Conservation (phyloP, 495 filamentous ascomycete species). For the Aspergillus indologenus region DNA sequence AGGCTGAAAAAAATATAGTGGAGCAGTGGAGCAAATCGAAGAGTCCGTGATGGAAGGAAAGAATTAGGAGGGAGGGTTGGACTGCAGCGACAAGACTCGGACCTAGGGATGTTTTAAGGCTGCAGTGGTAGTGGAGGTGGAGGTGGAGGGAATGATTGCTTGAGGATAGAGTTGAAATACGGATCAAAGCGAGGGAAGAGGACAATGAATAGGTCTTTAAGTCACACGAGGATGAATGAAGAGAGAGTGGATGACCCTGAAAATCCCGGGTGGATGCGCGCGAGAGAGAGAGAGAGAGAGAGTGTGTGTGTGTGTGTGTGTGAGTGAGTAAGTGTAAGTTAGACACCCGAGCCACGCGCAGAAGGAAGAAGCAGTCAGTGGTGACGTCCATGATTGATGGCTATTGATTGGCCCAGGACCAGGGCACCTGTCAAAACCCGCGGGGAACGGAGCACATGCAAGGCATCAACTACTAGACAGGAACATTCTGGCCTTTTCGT, state of each 20-base stretch:
- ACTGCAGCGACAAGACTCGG: not conserved
- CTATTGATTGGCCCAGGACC: constrained; percentile 9
- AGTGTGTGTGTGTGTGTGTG: no score
- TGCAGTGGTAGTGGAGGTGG: no score
- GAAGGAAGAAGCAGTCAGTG: constrained; percentile 7
- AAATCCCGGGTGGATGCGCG: constrained; percentile 12
- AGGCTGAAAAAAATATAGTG: constrained; percentile 29
- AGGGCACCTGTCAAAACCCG: constrained; percentile 7
- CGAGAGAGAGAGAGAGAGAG: no score
- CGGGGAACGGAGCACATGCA: constrained; percentile 5
- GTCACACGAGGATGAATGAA: constrained; percentile 6
- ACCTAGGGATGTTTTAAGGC: not conserved
- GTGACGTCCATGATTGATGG: constrained; percentile 15
- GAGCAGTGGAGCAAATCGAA: no score
- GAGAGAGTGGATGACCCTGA: constrained; percentile 9
- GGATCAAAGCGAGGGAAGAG: not conserved
- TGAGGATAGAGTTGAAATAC: not conserved
- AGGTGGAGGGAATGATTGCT: not conserved
- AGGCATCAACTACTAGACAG: not conserved
- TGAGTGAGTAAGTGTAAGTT: no score
- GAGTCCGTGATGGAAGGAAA: not conserved
- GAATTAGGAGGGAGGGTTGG: not conserved
- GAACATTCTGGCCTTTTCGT: constrained; percentile 17
- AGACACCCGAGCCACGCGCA: constrained; percentile 12
- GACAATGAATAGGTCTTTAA: constrained; percentile 31